Percentiles rank a stretch among this genome's conserved stretches.
Conservation (phyloP, 768 basidiomycete species). For the Lactarius trivialis region DNA sequence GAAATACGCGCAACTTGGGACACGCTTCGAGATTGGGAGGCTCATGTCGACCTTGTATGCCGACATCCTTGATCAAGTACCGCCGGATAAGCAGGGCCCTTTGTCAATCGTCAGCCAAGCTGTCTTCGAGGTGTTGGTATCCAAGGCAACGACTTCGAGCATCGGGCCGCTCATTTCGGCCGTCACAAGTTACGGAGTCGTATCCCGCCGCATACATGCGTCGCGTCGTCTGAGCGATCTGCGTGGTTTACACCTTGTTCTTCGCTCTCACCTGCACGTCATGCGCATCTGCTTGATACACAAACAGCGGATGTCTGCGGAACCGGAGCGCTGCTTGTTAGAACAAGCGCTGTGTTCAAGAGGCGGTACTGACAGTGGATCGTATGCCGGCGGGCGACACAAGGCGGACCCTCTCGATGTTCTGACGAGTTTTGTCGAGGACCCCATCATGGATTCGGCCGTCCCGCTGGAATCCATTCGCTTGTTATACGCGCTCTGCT, state of each 20-base stretch:
- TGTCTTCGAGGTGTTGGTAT: constrained; percentile 64
- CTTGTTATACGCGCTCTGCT: constrained; percentile 60
- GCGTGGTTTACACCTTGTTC: constrained; percentile 55
- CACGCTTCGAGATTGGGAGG: constrained; percentile 77
- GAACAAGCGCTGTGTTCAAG: constrained; percentile 72
- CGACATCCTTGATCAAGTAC: constrained; percentile 56
- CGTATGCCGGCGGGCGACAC: constrained; percentile 39
- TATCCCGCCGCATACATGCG: constrained; percentile 53
- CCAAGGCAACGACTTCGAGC: constrained; percentile 69
- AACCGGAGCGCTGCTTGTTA: constrained; percentile 44
- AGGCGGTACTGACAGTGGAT: constrained; percentile 41
- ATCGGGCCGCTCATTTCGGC: constrained; percentile 74
- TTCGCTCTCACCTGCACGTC: constrained; percentile 61
- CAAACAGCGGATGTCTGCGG: constrained; percentile 41
- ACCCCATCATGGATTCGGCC: constrained; percentile 50
- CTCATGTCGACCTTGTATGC: constrained; percentile 61
- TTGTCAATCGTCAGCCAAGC: constrained; percentile 55
- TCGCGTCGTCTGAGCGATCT: constrained; percentile 67
- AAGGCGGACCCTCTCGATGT: constrained; percentile 71
- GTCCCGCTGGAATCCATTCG: constrained; percentile 63
- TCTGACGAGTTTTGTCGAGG: constrained; percentile 59
- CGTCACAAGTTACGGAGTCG: constrained; percentile 53
- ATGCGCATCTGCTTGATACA: constrained; percentile 55
- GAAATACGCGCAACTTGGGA: constrained; percentile 78
- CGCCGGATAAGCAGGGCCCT: constrained; percentile 50